These are phyloP conservation scores for Suillus weaverae DNA, from an alignment of 768 basidiomycete genomes.

Conservation along the genomic window DNA sequence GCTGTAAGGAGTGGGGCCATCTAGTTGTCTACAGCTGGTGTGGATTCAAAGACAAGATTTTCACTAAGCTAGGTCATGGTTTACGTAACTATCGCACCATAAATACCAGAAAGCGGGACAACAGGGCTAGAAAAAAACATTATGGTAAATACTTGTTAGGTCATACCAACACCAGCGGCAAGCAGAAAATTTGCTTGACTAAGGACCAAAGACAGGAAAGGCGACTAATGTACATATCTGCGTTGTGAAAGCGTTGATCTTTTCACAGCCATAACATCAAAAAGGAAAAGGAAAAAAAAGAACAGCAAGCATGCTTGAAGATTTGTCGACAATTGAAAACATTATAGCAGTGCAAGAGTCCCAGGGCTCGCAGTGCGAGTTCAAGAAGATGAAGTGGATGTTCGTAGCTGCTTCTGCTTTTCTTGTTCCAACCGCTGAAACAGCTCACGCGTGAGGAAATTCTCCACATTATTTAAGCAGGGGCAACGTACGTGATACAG, in stretches of 20 bases:
- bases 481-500: conserved; percentile 71
- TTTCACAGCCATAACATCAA: not conserved
- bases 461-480: not conserved
- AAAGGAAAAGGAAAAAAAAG: conserved; percentile 1
- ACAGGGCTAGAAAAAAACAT: not conserved
- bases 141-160: not conserved
- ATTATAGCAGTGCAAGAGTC: not conserved
- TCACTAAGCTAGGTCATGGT: not conserved
- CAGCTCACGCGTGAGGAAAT: conserved; percentile 12
- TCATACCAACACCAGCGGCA: not conserved
- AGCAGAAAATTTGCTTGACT: conserved; percentile 5
- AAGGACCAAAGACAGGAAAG: not conserved
- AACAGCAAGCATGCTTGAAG: not conserved
- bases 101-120: not conserved
- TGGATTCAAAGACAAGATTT: not conserved
- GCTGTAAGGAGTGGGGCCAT: conserved; percentile 71
- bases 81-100: conserved; percentile 26
- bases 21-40: not conserved
- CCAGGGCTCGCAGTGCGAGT: not conserved
- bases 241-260: not conserved
- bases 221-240: conserved; percentile 5
- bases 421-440: conserved; percentile 81
- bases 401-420: conserved; percentile 77
- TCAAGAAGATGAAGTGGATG: conserved; percentile 33
- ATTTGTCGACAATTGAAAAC: not conserved